These are phyloP conservation scores for Tylopilus balloui DNA, from an alignment of 768 basidiomycete genomes.

Conservation along the genomic window DNA sequence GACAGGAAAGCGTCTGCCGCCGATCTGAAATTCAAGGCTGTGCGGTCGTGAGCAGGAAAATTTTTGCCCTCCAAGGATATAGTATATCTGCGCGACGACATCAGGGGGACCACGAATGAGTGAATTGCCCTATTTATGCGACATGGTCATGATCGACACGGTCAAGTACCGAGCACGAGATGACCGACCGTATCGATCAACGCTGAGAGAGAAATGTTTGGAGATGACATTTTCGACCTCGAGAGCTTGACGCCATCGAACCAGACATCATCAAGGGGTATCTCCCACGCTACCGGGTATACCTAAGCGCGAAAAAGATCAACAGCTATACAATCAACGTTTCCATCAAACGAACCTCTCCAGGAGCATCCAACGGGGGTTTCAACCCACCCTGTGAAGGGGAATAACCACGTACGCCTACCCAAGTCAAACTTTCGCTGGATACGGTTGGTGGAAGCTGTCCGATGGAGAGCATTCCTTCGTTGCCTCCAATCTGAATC, in stretches of 20 bases:
- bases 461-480: constrained; percentile 63
- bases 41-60: constrained; percentile 62
- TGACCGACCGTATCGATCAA: constrained; percentile 62
- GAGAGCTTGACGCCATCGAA: constrained; percentile 62
- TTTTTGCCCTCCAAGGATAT: constrained; percentile 38
- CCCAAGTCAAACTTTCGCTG: constrained; percentile 58
- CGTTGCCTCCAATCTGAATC: constrained; percentile 63
- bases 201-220: constrained; percentile 53
- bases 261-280: constrained; percentile 65
- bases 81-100: constrained; percentile 47
- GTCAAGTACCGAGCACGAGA: neutral
- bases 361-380: constrained; percentile 50
- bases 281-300: constrained; percentile 70
- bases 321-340: neutral
- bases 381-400: constrained; percentile 48
- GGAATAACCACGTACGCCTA: constrained; percentile 54
- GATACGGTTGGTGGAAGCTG: constrained; percentile 51
- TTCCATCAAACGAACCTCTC: constrained; percentile 45
- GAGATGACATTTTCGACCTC: constrained; percentile 46
- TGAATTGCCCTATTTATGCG: constrained; percentile 57
- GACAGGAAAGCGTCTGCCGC: constrained; percentile 63
- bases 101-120: constrained; percentile 72
- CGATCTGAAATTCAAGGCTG: constrained; percentile 62
- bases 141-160: neutral
- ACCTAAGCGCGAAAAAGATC: constrained; percentile 31